These are phyloP conservation scores for Trapa incisa DNA, from an alignment of 345 rosid species.

Conservation along the genomic window DNA sequence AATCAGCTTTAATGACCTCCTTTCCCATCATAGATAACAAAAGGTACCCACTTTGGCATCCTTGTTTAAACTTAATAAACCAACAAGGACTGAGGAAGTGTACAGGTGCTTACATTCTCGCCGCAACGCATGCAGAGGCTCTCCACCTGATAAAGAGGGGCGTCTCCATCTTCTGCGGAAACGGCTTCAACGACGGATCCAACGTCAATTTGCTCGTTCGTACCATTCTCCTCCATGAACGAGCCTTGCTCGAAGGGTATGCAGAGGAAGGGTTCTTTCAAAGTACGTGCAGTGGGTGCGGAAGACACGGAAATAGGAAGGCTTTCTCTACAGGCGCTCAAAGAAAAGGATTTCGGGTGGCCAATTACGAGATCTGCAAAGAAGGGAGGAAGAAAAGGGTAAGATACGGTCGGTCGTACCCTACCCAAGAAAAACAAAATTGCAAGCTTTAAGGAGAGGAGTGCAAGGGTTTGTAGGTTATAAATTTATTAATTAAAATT, in stretches of 20 bases:
- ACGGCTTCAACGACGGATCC: slow-evolving; percentile 78
- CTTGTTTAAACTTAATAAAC: not conserved
- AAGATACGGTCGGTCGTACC: too few relatives aligned
- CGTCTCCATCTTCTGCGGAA: slow-evolving; percentile 32
- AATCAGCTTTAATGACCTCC: not conserved
- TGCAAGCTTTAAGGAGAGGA: too few relatives aligned
- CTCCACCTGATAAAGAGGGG: slow-evolving; percentile 73
- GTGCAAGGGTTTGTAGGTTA: too few relatives aligned
- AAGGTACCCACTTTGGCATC: not conserved
- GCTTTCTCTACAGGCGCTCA: too few relatives aligned
- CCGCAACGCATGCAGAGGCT: slow-evolving; percentile 93
- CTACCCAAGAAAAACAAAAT: too few relatives aligned
- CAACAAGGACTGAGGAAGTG: not conserved
- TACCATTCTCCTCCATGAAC: slow-evolving; percentile 3
- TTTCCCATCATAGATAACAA: not conserved
- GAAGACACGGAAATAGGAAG: too few relatives aligned
- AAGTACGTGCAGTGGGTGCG: too few relatives aligned
- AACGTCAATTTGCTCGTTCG: slow-evolving; percentile 31
- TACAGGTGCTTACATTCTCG: slow-evolving; percentile 38
- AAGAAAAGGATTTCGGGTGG: too few relatives aligned
- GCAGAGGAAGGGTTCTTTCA: too few relatives aligned
- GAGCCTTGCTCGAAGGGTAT: not conserved
- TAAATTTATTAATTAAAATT: too few relatives aligned
- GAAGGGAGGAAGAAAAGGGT: too few relatives aligned
- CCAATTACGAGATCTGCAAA: too few relatives aligned